Evolutionary conservation across 352 stramenopile genomes (phyloP).

Genomic region (Globisporangium barbulae): DNA sequence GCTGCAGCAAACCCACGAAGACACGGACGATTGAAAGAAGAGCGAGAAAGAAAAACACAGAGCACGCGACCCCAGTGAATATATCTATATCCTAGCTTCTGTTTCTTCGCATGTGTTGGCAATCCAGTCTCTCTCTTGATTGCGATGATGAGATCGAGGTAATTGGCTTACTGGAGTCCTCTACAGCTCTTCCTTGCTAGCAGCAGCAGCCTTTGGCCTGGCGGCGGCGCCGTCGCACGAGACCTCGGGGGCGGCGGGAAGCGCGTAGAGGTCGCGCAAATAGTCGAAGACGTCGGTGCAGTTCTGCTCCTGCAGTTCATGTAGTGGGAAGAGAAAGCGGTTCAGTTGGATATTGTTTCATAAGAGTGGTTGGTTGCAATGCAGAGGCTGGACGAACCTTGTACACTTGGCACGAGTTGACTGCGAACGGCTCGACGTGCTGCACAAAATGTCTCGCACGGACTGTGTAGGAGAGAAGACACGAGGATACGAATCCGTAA

Average conservation of each 20-base stretch:
- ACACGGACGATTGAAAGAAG: neutral
- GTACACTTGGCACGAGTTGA: constrained; percentile 49
- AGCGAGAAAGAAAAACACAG: neutral
- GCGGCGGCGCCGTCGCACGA: constrained; percentile 26
- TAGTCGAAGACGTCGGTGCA: constrained; percentile 66
- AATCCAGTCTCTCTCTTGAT: neutral
- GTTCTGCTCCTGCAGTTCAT: constrained; percentile 37
- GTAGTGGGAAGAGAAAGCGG: neutral
- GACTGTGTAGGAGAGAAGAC: constrained; percentile 19
- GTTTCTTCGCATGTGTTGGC: too few species aligned
- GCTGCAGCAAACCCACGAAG: neutral
- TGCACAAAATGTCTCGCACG: constrained; percentile 55
- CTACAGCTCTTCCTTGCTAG: constrained; percentile 23
- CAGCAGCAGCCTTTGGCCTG: constrained; percentile 11
- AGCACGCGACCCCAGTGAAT: neutral
- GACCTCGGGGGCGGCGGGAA: constrained; percentile 31
- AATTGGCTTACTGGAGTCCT: neutral
- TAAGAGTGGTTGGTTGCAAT: neutral
- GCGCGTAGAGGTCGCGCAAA: constrained; percentile 46
- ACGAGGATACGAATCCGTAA: neutral
- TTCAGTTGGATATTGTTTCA: neutral
- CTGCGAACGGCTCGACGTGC: constrained; percentile 60
- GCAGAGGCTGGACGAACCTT: constrained; percentile 27
- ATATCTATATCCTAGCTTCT: constrained; percentile 2
- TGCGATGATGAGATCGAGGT: neutral